phyloP scores from a whole-genome alignment of 805 yeast genomes.

The Candida ovalis region DNA sequence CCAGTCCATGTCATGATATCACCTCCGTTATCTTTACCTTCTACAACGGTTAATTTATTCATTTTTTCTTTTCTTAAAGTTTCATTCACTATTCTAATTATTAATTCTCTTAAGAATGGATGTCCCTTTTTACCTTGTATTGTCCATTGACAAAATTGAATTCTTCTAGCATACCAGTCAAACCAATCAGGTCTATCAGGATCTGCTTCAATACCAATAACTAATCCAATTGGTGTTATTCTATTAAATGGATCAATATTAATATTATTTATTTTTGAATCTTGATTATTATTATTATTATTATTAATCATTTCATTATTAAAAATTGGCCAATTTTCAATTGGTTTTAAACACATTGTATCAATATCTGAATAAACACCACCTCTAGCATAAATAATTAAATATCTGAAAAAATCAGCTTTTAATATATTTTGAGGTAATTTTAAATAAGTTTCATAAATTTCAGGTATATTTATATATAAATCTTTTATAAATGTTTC shows the following conservation, averaged over 20 bases:
- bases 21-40: conserved; percentile 64
- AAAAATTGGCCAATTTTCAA: conserved; percentile 70
- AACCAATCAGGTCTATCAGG: conserved; percentile 95
- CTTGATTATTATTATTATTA: conserved; percentile 2
- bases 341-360: conserved; percentile 69
- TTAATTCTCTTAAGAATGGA: conserved; percentile 78
- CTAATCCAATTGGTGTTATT: conserved; percentile 57
- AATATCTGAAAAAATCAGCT: conserved; percentile 91
- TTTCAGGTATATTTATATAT: conserved; percentile 71
- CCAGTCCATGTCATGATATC: conserved; percentile 96
- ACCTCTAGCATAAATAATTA: conserved; percentile 84
- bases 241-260: conserved; percentile 27
- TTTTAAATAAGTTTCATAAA: conserved; percentile 65
- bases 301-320: conserved; percentile 24
- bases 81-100: conserved; percentile 71
- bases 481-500: conserved; percentile 54
- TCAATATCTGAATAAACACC: conserved; percentile 93
- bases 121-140: conserved; percentile 88
- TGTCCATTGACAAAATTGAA: conserved; percentile 98
- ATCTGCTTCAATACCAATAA: conserved; percentile 93
- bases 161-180: conserved; percentile 87
- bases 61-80: conserved; percentile 54
- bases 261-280: conserved; percentile 10
- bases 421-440: conserved; percentile 81
- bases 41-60: conserved; percentile 43